phyloP scores from a whole-genome alignment of 805 yeast species.

The Sugiyamaella smithiae region DNA sequence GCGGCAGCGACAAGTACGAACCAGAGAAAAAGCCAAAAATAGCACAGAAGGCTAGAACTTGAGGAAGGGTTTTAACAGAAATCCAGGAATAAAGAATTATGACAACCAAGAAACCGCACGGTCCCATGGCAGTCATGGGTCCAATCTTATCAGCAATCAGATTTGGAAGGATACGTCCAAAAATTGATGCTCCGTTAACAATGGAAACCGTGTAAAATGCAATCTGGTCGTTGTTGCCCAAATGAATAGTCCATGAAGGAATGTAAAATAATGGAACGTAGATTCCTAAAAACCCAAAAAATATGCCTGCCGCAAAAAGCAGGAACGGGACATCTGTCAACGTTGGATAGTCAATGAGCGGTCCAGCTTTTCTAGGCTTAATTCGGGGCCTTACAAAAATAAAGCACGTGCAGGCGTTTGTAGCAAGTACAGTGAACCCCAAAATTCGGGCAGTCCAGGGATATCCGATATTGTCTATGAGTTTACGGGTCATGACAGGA shows the following conservation, averaged over 20 bases:
- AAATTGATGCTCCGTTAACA: slow-evolving; percentile 38
- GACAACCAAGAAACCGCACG: slow-evolving; percentile 31
- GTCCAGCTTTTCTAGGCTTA: slow-evolving; percentile 30
- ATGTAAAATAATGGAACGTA: slow-evolving; percentile 37
- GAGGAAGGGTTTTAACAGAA: slow-evolving; percentile 29
- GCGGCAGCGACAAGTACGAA: slow-evolving; percentile 33
- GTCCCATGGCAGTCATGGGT: slow-evolving; percentile 40
- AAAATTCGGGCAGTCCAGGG: slow-evolving; percentile 47
- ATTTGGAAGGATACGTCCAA: slow-evolving; percentile 53
- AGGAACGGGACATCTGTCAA: slow-evolving; percentile 29
- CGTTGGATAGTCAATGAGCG: slow-evolving; percentile 20
- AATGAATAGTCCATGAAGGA: slow-evolving; percentile 31
- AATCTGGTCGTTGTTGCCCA: slow-evolving; percentile 23
- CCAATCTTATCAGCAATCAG: slow-evolving; percentile 48
- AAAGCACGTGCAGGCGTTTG: slow-evolving; percentile 23
- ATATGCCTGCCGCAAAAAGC: slow-evolving; percentile 25
- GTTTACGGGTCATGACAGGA: slow-evolving; percentile 43
- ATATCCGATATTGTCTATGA: slow-evolving; percentile 44
- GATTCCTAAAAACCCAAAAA: slow-evolving; percentile 32
- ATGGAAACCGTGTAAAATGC: slow-evolving; percentile 34
- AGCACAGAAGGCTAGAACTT: slow-evolving; percentile 31
- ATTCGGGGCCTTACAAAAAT: slow-evolving; percentile 23
- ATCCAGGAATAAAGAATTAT: slow-evolving; percentile 38
- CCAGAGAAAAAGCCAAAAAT: slow-evolving; percentile 35
- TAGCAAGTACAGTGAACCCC: slow-evolving; percentile 38